Conservation (phyloP, 352 stramenopile species). For the Phytophthora pistaciae region DNA sequence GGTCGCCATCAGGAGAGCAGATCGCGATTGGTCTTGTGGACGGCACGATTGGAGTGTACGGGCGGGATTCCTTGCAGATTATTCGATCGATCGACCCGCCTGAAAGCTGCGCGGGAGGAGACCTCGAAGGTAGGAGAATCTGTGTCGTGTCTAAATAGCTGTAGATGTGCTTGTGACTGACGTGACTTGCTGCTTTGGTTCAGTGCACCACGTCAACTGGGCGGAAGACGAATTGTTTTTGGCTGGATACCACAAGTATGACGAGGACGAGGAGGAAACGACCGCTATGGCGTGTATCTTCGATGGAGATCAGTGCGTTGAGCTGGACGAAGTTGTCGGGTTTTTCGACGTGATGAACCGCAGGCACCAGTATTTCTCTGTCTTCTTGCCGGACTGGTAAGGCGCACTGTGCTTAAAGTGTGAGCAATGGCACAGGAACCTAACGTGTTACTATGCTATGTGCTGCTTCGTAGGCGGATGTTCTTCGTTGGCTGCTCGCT, state of each 20-base stretch:
- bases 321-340: slow-evolving; percentile 72
- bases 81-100: slow-evolving; percentile 50
- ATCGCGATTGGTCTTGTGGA: slow-evolving; percentile 53
- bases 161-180: neutral
- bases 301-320: slow-evolving; percentile 53
- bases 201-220: slow-evolving; percentile 81
- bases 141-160: neutral
- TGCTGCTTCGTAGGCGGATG: slow-evolving; percentile 56
- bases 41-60: slow-evolving; percentile 50
- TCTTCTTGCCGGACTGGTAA: slow-evolving; percentile 71
- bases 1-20: slow-evolving; percentile 53
- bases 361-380: slow-evolving; percentile 72
- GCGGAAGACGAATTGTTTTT: slow-evolving; percentile 73
- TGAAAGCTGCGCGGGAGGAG: slow-evolving; percentile 41
- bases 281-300: slow-evolving; percentile 65
- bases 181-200: neutral
- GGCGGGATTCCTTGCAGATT: slow-evolving; percentile 30
- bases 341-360: slow-evolving; percentile 68
- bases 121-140: slow-evolving; percentile 40
- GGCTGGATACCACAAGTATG: slow-evolving; percentile 64
- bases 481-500: slow-evolving; percentile 84
- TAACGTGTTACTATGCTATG: too few relatives aligned
- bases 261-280: slow-evolving; percentile 63
- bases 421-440: too few relatives aligned
- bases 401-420: neutral